phyloP scores from a whole-genome alignment of 108 stramenopile species.

The Skeletonema grethae region DNA sequence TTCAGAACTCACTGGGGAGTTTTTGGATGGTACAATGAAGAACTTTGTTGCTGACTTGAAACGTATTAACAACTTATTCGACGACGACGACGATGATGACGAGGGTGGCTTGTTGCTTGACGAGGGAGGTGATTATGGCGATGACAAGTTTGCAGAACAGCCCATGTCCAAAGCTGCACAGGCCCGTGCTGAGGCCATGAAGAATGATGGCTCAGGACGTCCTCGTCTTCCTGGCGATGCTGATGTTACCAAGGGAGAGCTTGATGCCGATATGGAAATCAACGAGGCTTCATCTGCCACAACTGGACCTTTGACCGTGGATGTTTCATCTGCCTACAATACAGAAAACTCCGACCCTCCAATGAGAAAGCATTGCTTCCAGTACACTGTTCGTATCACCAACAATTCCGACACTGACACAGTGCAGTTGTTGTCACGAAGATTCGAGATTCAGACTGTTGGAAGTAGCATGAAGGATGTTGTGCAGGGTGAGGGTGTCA shows the following conservation, averaged over 20 bases:
- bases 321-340: constrained; percentile 86
- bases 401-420: constrained; percentile 86
- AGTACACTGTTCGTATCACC: constrained; percentile 92
- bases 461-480: constrained; percentile 85
- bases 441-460: constrained; percentile 93
- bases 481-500: constrained; percentile 91
- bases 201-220: constrained; percentile 53
- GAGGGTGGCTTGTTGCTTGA: constrained; percentile 3
- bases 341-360: constrained; percentile 90
- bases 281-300: constrained; percentile 61
- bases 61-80: constrained; percentile 21
- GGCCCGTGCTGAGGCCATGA: constrained; percentile 68
- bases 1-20: constrained; percentile 10
- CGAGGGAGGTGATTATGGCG: constrained; percentile 27
- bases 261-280: constrained; percentile 44
- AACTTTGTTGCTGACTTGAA: constrained; percentile 32
- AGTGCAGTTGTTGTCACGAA: constrained; percentile 87
- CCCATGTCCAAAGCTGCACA: constrained; percentile 63
- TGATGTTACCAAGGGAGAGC: constrained; percentile 75
- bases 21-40: constrained; percentile 20
- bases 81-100: constrained; percentile 34
- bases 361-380: constrained; percentile 91
- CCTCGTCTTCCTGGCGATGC: constrained; percentile 81
- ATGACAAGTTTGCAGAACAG: constrained; percentile 24
- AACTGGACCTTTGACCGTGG: constrained; percentile 79